These are phyloP conservation scores for Syncephalastrum monosporum DNA, from an alignment of 371 early-diverging fungal species.

Conservation along the genomic window DNA sequence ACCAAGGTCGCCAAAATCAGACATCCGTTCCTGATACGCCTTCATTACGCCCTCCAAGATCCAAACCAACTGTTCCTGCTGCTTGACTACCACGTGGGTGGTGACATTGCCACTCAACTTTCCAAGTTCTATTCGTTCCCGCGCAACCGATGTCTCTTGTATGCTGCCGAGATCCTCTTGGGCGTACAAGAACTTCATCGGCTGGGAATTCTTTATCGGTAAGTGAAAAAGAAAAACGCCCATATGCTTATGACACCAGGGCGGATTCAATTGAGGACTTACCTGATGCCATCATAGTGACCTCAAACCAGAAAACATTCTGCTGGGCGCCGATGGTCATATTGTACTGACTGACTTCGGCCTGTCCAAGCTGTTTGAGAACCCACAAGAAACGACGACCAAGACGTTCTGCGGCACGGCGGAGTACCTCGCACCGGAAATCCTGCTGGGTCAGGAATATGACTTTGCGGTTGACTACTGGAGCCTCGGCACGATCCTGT, in stretches of 20 bases:
- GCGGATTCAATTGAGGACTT: background rate
- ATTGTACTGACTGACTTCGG: slow-evolving; percentile 91
- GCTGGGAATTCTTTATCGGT: slow-evolving; percentile 85
- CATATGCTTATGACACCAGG: background rate
- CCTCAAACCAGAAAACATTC: slow-evolving; percentile 87
- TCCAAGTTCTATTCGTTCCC: slow-evolving; percentile 32
- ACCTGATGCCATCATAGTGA: slow-evolving; percentile 42
- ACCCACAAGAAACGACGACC: slow-evolving; percentile 54
- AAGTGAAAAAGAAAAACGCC: slow-evolving; percentile 6
- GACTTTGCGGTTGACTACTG: slow-evolving; percentile 94
- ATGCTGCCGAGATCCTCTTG: slow-evolving; percentile 85
- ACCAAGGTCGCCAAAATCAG: slow-evolving; percentile 35
- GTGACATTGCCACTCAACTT: slow-evolving; percentile 93
- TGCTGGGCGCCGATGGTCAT: slow-evolving; percentile 77
- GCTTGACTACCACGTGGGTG: slow-evolving; percentile 94
- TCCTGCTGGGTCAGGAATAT: slow-evolving; percentile 77
- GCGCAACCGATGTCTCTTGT: slow-evolving; percentile 55
- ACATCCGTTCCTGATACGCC: slow-evolving; percentile 94
- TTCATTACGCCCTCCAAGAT: slow-evolving; percentile 93
- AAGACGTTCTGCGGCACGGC: slow-evolving; percentile 95
- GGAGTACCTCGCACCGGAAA: slow-evolving; percentile 91
- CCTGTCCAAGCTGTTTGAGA: slow-evolving; percentile 67
- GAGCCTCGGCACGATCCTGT: slow-evolving; percentile 93
- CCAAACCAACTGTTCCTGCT: slow-evolving; percentile 88
- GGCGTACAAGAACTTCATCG: slow-evolving; percentile 88